These are phyloP conservation scores for Houttuynia cordata DNA, from an alignment of 164 flowering plant genomes.

Conservation along the genomic window DNA sequence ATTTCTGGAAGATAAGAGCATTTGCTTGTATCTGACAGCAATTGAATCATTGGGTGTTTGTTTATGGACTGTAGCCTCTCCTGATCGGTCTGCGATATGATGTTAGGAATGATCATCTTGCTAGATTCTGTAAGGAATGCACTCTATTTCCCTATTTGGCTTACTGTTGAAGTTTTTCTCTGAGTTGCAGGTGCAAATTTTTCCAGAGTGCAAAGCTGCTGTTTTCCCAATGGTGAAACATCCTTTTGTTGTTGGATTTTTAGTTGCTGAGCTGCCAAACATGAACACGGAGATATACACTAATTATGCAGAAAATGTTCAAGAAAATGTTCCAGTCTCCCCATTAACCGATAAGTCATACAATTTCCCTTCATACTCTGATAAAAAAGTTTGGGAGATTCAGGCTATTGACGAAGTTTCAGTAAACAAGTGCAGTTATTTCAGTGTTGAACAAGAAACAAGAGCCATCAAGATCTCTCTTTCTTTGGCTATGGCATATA, in stretches of 20 bases:
- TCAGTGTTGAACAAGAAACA: constrained; percentile 54
- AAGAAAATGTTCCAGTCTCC: constrained; percentile 14
- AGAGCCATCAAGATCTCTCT: constrained; percentile 66
- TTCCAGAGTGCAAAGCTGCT: constrained; percentile 54
- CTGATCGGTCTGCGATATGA: no score
- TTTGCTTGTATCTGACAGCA: not conserved
- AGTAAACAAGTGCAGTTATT: constrained; percentile 15
- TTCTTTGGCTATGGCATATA: constrained; percentile 82
- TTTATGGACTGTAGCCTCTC: no score
- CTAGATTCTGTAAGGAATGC: not conserved
- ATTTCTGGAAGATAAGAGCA: not conserved
- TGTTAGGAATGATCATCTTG: not conserved
- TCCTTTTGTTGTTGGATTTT: constrained; percentile 89
- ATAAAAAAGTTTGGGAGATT: constrained; percentile 23
- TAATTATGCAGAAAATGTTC: constrained; percentile 11
- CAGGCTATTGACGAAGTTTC: constrained; percentile 24
- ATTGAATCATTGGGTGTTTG: no score
- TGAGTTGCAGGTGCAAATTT: constrained; percentile 45
- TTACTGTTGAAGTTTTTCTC: constrained; percentile 5
- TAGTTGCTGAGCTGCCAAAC: constrained; percentile 80
- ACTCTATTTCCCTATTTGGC: not conserved
- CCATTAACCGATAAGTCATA: constrained; percentile 27
- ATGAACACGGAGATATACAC: constrained; percentile 15
- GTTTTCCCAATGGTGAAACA: constrained; percentile 91
- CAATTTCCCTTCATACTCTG: constrained; percentile 22